Percentiles rank a stretch among this genome's conserved stretches.
These are phyloP conservation scores for Apiotrichum gamsii DNA, from an alignment of 1,284 basidiomycete genomes.

Conservation along the genomic window DNA sequence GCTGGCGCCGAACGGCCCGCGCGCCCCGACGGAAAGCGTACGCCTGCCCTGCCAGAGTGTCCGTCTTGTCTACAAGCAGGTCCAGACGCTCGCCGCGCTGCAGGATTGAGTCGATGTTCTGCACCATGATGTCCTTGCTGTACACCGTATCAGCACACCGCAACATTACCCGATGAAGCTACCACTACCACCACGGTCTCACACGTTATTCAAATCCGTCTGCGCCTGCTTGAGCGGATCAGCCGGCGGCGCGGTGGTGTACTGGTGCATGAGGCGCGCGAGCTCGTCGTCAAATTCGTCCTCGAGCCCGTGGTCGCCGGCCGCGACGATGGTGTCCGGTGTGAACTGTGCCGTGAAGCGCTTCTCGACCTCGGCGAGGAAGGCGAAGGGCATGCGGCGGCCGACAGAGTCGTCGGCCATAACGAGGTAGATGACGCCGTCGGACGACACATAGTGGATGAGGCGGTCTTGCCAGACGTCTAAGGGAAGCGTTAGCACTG, in stretches of 20 bases:
- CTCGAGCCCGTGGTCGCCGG: constrained; percentile 48
- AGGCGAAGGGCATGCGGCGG: constrained; percentile 87
- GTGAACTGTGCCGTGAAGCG: constrained; percentile 59
- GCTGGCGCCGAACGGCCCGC: constrained; percentile 74
- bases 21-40: constrained; percentile 93
- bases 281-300: constrained; percentile 48
- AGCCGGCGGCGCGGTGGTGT: constrained; percentile 80
- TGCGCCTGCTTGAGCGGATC: constrained; percentile 89
- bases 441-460: constrained; percentile 90
- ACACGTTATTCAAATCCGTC: constrained; percentile 79
- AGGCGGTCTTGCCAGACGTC: constrained; percentile 92
- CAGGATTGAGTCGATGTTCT: constrained; percentile 85
- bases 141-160: background rate
- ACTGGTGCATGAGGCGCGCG: constrained; percentile 68
- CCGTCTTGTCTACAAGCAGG: constrained; percentile 93
- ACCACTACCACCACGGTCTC: constrained; percentile 12
- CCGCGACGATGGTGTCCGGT: constrained; percentile 46
- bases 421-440: constrained; percentile 78
- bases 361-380: constrained; percentile 78
- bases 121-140: constrained; percentile 90
- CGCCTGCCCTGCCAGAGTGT: constrained; percentile 88
- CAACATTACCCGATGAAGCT: too few species aligned
- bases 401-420: constrained; percentile 90
- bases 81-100: constrained; percentile 92
- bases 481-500: constrained; percentile 11